phyloP scores from a whole-genome alignment of 192 early-diverging fungal genomes.

The Podila verticillata region DNA sequence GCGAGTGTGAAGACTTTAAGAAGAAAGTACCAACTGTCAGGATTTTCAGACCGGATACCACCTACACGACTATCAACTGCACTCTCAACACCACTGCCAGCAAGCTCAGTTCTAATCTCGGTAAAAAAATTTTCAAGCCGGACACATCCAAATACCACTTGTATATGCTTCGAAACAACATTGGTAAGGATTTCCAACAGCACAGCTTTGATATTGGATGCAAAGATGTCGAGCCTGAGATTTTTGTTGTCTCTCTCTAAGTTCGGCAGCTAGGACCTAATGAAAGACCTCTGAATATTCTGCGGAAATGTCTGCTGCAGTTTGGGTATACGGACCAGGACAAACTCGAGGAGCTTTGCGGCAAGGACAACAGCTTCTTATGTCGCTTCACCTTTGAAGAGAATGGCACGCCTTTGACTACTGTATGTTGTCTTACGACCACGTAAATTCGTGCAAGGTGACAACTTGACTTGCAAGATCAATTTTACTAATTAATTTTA shows the following conservation, averaged over 20 bases:
- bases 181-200: slow-evolving; percentile 32
- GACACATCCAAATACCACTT: slow-evolving; percentile 68
- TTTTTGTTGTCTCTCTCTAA: slow-evolving; percentile 30
- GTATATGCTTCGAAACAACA: slow-evolving; percentile 52
- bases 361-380: slow-evolving; percentile 89
- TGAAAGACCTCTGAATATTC: slow-evolving; percentile 80
- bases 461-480: too few species aligned
- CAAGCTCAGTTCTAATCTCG: slow-evolving; percentile 78
- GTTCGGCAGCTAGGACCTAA: slow-evolving; percentile 75
- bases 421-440: slow-evolving; percentile 43
- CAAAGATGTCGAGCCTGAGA: too few species aligned
- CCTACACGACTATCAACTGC: slow-evolving; percentile 60
- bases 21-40: slow-evolving; percentile 60
- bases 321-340: slow-evolving; percentile 84
- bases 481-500: neutral
- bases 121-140: slow-evolving; percentile 84
- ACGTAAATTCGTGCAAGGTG: neutral
- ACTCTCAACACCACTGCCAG: slow-evolving; percentile 73
- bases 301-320: slow-evolving; percentile 77
- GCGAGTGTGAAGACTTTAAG: slow-evolving; percentile 37
- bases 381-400: slow-evolving; percentile 80
- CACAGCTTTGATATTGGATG: neutral
- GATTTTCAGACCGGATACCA: slow-evolving; percentile 48
- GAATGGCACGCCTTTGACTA: slow-evolving; percentile 45
- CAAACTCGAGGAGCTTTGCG: slow-evolving; percentile 78